Percentiles rank a stretch among this genome's conserved stretches.
phyloP scores from a whole-genome alignment of 306 rosid species.

The Lagenaria siceraria region DNA sequence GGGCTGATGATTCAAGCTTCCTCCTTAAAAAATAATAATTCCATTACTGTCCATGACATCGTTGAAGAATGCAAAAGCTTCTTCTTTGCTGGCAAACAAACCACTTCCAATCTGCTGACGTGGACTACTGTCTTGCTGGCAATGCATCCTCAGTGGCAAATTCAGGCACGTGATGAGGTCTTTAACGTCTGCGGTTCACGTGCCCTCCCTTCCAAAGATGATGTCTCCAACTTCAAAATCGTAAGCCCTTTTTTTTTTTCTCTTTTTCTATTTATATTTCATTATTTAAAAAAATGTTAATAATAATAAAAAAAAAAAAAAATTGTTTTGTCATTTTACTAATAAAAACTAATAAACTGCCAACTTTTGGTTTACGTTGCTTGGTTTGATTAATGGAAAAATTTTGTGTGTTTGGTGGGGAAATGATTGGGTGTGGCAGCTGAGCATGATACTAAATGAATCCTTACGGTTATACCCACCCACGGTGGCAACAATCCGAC shows the following conservation, averaged over 20 bases:
- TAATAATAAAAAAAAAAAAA: too few species aligned
- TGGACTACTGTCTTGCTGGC: conserved; percentile 93
- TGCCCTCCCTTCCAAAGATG: conserved; percentile 64
- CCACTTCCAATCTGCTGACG: conserved; percentile 97
- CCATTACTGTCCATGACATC: conserved; percentile 62
- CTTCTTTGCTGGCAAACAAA: conserved; percentile 97
- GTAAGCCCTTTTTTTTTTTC: conserved; percentile 18
- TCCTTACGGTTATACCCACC: conserved; percentile 80
- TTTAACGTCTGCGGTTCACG: conserved; percentile 74
- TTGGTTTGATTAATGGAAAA: background rate
- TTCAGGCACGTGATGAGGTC: conserved; percentile 88
- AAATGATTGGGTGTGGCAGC: conserved; percentile 32
- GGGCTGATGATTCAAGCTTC: conserved; percentile 74
- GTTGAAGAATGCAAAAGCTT: conserved; percentile 97
- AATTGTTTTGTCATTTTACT: background rate
- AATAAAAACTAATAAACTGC: background rate
- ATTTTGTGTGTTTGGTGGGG: background rate
- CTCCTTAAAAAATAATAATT: background rate
- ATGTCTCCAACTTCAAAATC: conserved; percentile 76
- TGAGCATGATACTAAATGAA: conserved; percentile 81
- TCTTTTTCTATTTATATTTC: background rate
- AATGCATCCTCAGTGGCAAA: conserved; percentile 96
- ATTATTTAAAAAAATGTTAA: too few species aligned
- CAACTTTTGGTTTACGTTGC: conserved; percentile 2
- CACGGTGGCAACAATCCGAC: conserved; percentile 61